phyloP scores from a whole-genome alignment of 2,329 filamentous ascomycete genomes.

The Neonectria neomacrospora region DNA sequence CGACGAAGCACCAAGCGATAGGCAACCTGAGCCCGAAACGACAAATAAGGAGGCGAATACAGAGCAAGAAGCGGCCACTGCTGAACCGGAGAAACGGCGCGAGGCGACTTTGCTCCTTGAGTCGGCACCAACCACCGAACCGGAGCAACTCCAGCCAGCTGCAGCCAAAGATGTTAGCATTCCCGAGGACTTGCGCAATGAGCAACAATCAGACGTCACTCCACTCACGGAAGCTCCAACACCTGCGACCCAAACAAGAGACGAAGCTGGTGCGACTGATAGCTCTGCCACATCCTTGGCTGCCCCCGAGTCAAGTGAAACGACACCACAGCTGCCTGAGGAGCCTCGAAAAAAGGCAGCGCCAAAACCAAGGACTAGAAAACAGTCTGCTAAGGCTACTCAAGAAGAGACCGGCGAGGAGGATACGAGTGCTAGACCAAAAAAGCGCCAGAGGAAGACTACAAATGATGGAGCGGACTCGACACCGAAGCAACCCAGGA shows the following conservation, averaged over 20 bases:
- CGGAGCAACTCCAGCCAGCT: conserved; percentile 20
- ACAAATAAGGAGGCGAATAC: background rate
- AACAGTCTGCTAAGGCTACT: conserved; percentile 23
- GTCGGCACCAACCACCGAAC: conserved; percentile 20
- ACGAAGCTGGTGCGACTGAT: conserved; percentile 28
- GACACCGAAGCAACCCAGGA: conserved; percentile 39
- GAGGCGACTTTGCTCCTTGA: conserved; percentile 11
- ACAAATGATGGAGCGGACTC: conserved; percentile 36
- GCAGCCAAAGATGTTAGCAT: background rate
- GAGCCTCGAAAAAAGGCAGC: conserved; percentile 27
- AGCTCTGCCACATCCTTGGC: conserved; percentile 29
- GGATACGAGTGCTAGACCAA: conserved; percentile 39
- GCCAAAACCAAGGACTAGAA: conserved; percentile 36
- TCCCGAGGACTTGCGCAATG: background rate
- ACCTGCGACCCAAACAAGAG: conserved; percentile 30
- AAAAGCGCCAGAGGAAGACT: conserved; percentile 50
- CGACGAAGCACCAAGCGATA: conserved; percentile 17
- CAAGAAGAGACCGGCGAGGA: conserved; percentile 34
- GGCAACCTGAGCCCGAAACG: background rate
- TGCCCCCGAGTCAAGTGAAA: conserved; percentile 22
- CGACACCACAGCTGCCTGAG: conserved; percentile 16
- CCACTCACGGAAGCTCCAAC: conserved; percentile 8
- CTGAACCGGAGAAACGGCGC: conserved; percentile 1
- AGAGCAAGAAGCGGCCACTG: background rate
- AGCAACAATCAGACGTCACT: background rate